These are phyloP conservation scores for Beauveria bassiana DNA, from an alignment of 2,329 filamentous ascomycete genomes.

Conservation along the genomic window DNA sequence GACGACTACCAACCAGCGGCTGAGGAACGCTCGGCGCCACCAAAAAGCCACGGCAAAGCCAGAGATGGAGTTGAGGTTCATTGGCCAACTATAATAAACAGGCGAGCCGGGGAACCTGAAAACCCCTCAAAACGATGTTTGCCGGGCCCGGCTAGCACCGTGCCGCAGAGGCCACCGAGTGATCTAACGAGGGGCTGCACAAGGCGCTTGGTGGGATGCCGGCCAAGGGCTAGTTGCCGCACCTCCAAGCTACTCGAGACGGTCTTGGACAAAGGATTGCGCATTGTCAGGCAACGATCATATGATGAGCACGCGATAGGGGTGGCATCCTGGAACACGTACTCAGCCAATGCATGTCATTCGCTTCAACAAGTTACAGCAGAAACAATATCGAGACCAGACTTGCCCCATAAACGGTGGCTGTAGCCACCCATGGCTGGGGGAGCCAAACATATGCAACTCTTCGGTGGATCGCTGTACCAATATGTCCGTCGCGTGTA, in stretches of 20 bases:
- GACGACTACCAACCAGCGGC: not conserved
- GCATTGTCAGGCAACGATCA: not conserved
- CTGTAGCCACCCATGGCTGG: not conserved
- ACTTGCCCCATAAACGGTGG: conserved; percentile 6
- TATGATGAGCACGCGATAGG: not conserved
- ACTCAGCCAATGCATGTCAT: too few relatives aligned
- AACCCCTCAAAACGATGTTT: conserved; percentile 9
- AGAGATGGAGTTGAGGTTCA: not conserved
- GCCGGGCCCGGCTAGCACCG: conserved; percentile 1
- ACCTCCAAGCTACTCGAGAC: not conserved
- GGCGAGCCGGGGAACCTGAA: not conserved
- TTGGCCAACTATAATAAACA: not conserved
- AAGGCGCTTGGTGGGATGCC: not conserved
- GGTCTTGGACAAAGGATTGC: too few relatives aligned
- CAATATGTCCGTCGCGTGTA: not conserved
- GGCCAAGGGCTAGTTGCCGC: not conserved
- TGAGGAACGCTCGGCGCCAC: conserved; percentile 3
- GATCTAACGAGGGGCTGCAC: not conserved
- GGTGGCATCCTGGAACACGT: not conserved
- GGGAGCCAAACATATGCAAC: not conserved
- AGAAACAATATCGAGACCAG: not conserved
- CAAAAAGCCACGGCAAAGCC: conserved; percentile 1
- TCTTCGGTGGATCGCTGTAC: not conserved
- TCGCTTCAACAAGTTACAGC: too few relatives aligned
- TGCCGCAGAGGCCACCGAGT: not conserved